Conservation (phyloP, 345 rosid species). For the Laguncularia racemosa region DNA sequence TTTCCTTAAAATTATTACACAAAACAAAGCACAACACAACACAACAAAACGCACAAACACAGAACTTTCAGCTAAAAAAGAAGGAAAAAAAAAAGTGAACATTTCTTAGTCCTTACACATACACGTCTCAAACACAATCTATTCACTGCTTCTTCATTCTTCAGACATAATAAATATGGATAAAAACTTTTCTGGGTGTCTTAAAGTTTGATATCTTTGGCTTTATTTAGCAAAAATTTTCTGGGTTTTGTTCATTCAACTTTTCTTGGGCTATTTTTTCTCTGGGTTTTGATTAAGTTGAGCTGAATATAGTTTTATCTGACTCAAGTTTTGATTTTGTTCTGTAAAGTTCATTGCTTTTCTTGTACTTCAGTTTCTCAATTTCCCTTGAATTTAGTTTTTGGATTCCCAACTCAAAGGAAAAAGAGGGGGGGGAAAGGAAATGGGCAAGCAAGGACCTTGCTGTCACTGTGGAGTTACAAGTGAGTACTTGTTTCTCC, state of each 20-base stretch:
- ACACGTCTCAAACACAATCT: background rate
- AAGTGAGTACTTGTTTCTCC: conserved; percentile 89
- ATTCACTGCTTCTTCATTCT: conserved; percentile 1
- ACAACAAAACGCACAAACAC: no score
- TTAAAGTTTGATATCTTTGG: conserved; percentile 11
- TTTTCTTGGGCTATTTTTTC: conserved; percentile 3
- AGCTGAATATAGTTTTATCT: conserved; percentile 23
- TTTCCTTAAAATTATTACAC: background rate
- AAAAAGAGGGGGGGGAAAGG: conserved; percentile 15
- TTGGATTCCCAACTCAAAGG: conserved; percentile 8
- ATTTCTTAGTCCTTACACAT: no score
- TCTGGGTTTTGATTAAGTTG: conserved; percentile 12
- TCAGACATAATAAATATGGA: conserved; percentile 12
- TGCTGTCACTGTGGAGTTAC: conserved; percentile 98
- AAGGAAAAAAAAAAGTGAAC: background rate
- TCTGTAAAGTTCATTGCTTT: conserved; percentile 15
- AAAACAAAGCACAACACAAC: no score
- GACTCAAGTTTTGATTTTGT: conserved; percentile 4
- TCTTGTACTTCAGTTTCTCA: conserved; percentile 6
- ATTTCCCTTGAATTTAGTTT: conserved; percentile 13
- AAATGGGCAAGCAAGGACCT: conserved; percentile 97
- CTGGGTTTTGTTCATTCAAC: conserved; percentile 22
- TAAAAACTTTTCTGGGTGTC: conserved; percentile 17
- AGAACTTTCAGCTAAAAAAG: no score
- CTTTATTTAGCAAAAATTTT: conserved; percentile 22